Conservation (phyloP, 139 green algal species). For the Coelastrella sp. region DNA sequence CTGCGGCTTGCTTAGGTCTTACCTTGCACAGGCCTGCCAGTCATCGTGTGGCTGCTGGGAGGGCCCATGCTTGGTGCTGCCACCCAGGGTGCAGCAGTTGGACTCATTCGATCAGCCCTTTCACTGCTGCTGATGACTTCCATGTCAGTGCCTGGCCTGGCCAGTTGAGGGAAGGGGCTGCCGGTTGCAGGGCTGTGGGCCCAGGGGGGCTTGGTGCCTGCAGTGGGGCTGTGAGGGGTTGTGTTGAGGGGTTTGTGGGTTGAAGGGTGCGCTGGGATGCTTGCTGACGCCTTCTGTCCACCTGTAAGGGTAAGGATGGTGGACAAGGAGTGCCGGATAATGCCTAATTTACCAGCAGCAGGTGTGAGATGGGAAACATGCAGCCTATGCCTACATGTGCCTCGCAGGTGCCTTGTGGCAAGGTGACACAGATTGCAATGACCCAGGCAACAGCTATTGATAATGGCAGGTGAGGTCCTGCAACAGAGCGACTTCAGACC, state of each 20-base stretch:
- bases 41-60: constrained; percentile 23
- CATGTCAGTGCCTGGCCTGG: background rate
- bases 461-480: background rate
- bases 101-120: constrained; percentile 39
- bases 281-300: background rate
- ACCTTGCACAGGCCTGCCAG: constrained; percentile 35
- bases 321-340: no score
- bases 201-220: constrained; percentile 18
- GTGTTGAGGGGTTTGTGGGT: constrained; percentile 15
- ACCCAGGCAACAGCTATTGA: background rate
- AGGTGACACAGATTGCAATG: background rate
- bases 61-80: constrained; percentile 8
- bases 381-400: no score
- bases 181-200: constrained; percentile 28
- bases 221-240: constrained; percentile 9
- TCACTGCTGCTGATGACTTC: constrained; percentile 37
- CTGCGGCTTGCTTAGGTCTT: no score
- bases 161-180: constrained; percentile 47
- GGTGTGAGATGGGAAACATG: no score
- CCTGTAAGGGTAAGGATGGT: no score
- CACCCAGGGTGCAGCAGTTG: constrained; percentile 46
- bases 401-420: no score
- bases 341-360: no score
- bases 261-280: background rate
- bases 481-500: background rate